These are phyloP conservation scores for Pythium apleroticum DNA, from an alignment of 352 stramenopile genomes.

Conservation along the genomic window DNA sequence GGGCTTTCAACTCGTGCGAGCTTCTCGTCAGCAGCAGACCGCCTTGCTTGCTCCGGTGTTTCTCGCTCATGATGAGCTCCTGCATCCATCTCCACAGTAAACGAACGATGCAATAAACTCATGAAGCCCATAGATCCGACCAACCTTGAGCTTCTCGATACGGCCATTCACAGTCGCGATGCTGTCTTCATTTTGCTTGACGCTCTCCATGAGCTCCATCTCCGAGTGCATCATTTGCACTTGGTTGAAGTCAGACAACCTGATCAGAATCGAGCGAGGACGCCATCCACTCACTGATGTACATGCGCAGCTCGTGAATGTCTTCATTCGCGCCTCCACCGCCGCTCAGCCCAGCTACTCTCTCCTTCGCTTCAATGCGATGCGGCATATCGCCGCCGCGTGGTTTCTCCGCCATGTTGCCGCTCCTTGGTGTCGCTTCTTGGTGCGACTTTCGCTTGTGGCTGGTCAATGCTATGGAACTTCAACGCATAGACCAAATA, in stretches of 20 bases:
- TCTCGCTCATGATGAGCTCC: constrained; percentile 46
- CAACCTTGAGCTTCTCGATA: constrained; percentile 60
- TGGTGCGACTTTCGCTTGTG: background rate
- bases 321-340: constrained; percentile 31
- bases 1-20: constrained; percentile 31
- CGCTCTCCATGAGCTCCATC: constrained; percentile 66
- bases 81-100: too few species aligned
- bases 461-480: background rate
- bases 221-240: constrained; percentile 82
- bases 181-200: constrained; percentile 64
- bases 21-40: constrained; percentile 29
- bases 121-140: background rate
- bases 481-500: constrained; percentile 9
- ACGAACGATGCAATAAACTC: too few species aligned
- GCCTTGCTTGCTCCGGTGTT: constrained; percentile 38
- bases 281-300: constrained; percentile 43
- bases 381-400: background rate
- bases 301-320: constrained; percentile 64
- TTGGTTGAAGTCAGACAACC: constrained; percentile 15
- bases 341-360: background rate
- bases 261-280: background rate
- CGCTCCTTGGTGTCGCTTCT: background rate
- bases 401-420: constrained; percentile 5
- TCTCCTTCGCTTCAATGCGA: constrained; percentile 3
- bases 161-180: constrained; percentile 40